Evolutionary conservation across 352 stramenopile species (phyloP), one percentile per base, ranked within the genome.

Genomic region (Globisporangium alternatum): DNA sequence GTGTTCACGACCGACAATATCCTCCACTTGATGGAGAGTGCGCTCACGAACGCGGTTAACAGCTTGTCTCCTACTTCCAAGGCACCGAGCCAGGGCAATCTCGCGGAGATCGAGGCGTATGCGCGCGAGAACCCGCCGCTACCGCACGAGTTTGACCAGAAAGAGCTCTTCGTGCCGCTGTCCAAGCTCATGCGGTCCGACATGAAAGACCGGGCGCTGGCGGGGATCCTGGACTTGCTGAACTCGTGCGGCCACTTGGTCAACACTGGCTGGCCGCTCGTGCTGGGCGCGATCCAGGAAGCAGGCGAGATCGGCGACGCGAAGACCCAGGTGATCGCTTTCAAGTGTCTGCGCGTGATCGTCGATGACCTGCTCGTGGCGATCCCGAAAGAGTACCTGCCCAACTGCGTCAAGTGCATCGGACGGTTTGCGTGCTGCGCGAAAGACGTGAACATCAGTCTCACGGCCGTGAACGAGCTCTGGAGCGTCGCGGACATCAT

Each of bases 361-460:
- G 91, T 99, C 13, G 96, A 99, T 70, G 96, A 99, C 58, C 92
- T 98, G 65, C 75, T 99, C 45, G 94, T 97, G 8, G 82, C 88
- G 35, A 86, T 98, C 31, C 83, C 90, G 1, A 76, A 73, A 30
- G 71, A 62, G 65, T 83, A 93, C 66, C 61, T 95, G 41, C 76
- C 74, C 10, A 69, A 89, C 64, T 93, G 83, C 69, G 83, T 98
- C 31, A 76, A 93, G 56, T 99, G 96, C 70, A 98, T 98, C 65
- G 93, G 93, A 0, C 84, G 89, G 5, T 99, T 98, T 76, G 96
- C 91, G 4, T 87, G 78, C 49, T 92, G 93, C 58, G 83, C 84
- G 7, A 97, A 98, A 64, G 96, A 99, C 76, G 89, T 99, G 41
- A 99, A 99, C 71, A 98, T 98, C 53, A 98, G 95, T 64, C 83